These are phyloP conservation scores for Lippia alba DNA, from an alignment of 305 asterid species.

Conservation along the genomic window DNA sequence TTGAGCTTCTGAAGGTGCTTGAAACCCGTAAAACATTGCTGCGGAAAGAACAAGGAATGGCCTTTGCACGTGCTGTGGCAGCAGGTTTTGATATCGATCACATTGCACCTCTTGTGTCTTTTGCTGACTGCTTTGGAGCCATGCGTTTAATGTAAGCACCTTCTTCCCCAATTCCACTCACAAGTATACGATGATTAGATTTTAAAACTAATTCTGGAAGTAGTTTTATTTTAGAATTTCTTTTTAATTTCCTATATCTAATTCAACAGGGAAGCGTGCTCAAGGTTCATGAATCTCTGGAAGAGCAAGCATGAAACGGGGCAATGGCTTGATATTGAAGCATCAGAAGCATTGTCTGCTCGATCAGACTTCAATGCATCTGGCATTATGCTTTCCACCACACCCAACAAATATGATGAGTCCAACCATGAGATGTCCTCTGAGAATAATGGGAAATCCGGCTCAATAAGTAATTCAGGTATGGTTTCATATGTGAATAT, in stretches of 20 bases:
- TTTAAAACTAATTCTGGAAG: constrained; percentile 8
- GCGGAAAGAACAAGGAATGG: constrained; percentile 94
- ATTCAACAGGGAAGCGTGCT: constrained; percentile 84
- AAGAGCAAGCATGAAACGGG: constrained; percentile 85
- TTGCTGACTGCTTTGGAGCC: constrained; percentile 92
- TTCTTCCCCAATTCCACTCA: constrained; percentile 13
- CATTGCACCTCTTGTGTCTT: constrained; percentile 69
- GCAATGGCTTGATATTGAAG: constrained; percentile 87
- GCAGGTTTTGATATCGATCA: constrained; percentile 89
- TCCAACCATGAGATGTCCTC: constrained; percentile 51
- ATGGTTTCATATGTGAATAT: constrained; percentile 8
- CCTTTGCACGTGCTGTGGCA: constrained; percentile 97
- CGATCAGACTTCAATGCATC: constrained; percentile 67
- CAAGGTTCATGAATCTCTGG: constrained; percentile 77
- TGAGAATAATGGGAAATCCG: constrained; percentile 53
- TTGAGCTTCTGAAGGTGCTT: constrained; percentile 85
- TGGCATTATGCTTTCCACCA: constrained; percentile 61
- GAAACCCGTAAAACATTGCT: constrained; percentile 79
- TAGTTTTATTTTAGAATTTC: too few species aligned
- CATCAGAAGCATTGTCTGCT: constrained; percentile 63
- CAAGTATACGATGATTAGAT: constrained; percentile 16
- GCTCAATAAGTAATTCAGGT: constrained; percentile 52
- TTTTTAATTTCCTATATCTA: constrained; percentile 21
- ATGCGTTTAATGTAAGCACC: constrained; percentile 68
- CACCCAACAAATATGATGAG: constrained; percentile 54